Conservation (phyloP, 2,329 filamentous ascomycete genomes). For the Clathrospora elynae region DNA sequence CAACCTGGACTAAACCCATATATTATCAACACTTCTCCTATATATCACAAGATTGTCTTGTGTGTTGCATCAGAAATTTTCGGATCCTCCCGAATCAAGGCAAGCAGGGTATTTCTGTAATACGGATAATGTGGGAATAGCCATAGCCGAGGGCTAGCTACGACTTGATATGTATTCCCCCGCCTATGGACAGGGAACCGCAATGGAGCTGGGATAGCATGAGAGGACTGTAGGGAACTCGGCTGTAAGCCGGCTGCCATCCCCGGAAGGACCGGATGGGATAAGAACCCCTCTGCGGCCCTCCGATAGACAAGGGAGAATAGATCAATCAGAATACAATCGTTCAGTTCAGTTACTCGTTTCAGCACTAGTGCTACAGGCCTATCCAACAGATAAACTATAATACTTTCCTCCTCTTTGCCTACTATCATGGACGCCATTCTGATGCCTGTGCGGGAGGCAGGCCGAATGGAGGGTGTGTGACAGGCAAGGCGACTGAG, state of each 20-base stretch:
- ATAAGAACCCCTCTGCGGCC: too few relatives aligned
- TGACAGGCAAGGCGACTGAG: constrained; percentile 22
- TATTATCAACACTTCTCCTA: too few relatives aligned
- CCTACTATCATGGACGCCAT: constrained; percentile 44
- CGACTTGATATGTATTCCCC: too few relatives aligned
- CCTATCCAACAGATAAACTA: constrained; percentile 49
- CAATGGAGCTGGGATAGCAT: constrained; percentile 40
- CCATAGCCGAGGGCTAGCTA: constrained; percentile 45
- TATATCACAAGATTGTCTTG: constrained; percentile 43
- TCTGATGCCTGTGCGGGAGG: constrained; percentile 35
- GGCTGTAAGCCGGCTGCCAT: too few relatives aligned
- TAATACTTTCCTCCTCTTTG: too few relatives aligned
- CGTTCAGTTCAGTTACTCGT: constrained; percentile 38
- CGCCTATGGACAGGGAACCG: constrained; percentile 47
- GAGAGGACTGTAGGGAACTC: too few relatives aligned
- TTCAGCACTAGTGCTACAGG: constrained; percentile 38
- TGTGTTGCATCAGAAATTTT: constrained; percentile 37
- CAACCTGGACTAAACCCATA: too few relatives aligned
- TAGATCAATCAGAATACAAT: too few relatives aligned
- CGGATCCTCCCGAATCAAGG: constrained; percentile 40
- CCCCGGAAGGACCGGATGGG: too few relatives aligned
- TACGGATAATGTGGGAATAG: constrained; percentile 48
- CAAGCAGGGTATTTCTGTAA: constrained; percentile 43
- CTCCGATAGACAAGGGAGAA: too few relatives aligned
- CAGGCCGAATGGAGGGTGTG: constrained; percentile 17